Conservation (phyloP, 345 rosid species). For the Psidium friedrichsthalianum region DNA sequence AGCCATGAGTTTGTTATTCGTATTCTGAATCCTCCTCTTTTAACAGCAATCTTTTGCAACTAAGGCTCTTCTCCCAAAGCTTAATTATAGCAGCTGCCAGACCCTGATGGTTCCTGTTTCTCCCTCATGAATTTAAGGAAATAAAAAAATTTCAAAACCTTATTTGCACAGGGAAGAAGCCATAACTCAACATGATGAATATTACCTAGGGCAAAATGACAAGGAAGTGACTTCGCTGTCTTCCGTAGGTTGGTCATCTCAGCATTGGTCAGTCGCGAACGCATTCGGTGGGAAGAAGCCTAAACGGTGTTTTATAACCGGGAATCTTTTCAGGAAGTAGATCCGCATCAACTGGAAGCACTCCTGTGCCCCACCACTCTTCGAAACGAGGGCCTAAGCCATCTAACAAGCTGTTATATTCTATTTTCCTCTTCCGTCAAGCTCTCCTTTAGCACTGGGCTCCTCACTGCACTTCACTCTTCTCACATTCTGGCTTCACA, state of each 20-base stretch:
- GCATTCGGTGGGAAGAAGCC: slow-evolving; percentile 95
- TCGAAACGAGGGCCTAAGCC: slow-evolving; percentile 88
- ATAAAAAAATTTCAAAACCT: slow-evolving; percentile 4
- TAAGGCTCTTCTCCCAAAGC: slow-evolving; percentile 87
- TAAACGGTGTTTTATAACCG: slow-evolving; percentile 86
- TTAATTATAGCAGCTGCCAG: slow-evolving; percentile 75
- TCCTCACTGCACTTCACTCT: slow-evolving; percentile 24
- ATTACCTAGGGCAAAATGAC: slow-evolving; percentile 97
- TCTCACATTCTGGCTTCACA: slow-evolving; percentile 17
- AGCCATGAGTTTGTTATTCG: slow-evolving; percentile 94
- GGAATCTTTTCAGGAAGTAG: slow-evolving; percentile 71
- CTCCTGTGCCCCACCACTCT: slow-evolving; percentile 99
- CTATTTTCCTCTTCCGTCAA: slow-evolving; percentile 79
- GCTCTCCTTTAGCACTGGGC: slow-evolving; percentile 14
- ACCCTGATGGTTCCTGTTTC: slow-evolving; percentile 96
- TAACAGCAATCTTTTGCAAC: slow-evolving; percentile 87
- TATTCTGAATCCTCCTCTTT: slow-evolving; percentile 96
- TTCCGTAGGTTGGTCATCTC: slow-evolving; percentile 94
- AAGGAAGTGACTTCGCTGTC: slow-evolving; percentile 80
- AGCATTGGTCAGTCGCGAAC: slow-evolving; percentile 80
- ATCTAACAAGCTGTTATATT: slow-evolving; percentile 61
- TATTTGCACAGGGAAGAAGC: slow-evolving; percentile 1
- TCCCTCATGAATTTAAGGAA: slow-evolving; percentile 37
- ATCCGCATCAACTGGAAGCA: slow-evolving; percentile 95
- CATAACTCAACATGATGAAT: background rate